phyloP scores from a whole-genome alignment of 805 yeast genomes.

The Candida nanaspora region DNA sequence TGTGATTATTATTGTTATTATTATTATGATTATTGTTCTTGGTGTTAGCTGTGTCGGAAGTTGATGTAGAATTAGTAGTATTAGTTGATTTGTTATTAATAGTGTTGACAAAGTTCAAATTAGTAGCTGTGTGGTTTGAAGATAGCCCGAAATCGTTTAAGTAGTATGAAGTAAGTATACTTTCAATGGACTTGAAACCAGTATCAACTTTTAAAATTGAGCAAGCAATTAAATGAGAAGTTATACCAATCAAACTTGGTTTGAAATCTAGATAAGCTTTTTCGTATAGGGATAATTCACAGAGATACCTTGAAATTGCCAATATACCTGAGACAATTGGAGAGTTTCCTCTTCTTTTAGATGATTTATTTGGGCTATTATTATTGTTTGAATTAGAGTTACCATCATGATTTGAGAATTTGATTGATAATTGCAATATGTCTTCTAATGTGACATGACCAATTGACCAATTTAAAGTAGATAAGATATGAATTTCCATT shows the following conservation, averaged over 20 bases:
- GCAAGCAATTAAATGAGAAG: constrained; percentile 49
- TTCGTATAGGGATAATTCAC: constrained; percentile 47
- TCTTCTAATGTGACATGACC: constrained; percentile 47
- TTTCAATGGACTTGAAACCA: constrained; percentile 30
- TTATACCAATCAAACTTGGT: constrained; percentile 37
- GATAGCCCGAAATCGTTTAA: constrained; percentile 4
- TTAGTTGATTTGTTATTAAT: neutral
- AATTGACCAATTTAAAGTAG: constrained; percentile 32
- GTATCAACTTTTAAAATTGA: constrained; percentile 42
- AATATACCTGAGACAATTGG: constrained; percentile 43
- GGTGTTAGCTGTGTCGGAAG: neutral
- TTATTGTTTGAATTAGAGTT: constrained; percentile 11
- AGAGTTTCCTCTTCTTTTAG: constrained; percentile 21
- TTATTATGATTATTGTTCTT: no score
- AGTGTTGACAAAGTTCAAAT: constrained; percentile 6
- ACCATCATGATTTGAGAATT: constrained; percentile 26
- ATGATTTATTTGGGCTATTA: constrained; percentile 12
- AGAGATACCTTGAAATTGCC: constrained; percentile 46
- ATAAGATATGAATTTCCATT: constrained; percentile 38
- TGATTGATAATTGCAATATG: constrained; percentile 35
- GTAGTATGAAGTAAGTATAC: constrained; percentile 10
- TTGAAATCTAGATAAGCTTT: constrained; percentile 36
- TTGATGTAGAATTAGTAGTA: neutral
- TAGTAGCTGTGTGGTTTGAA: constrained; percentile 12
- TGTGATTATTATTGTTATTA: neutral